These are phyloP conservation scores for Podospora didyma DNA, from an alignment of 495 filamentous ascomycete species.

Conservation along the genomic window DNA sequence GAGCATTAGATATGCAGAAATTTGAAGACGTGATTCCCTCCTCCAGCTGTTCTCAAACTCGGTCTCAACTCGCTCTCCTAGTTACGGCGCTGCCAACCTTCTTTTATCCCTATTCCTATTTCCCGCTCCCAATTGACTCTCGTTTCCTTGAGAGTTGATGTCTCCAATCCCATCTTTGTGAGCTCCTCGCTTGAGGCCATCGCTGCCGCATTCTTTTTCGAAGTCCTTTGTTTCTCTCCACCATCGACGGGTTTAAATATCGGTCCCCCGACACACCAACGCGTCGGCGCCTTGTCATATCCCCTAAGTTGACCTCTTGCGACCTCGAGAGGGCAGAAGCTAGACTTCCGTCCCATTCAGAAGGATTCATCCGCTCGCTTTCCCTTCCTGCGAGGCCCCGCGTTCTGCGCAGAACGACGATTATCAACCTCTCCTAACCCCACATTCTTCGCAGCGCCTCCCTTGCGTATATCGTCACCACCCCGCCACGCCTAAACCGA, in stretches of 20 bases:
- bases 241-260: not conserved
- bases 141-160: not conserved
- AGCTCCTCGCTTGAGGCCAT: not conserved
- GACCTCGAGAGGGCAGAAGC: not conserved
- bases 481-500: not conserved
- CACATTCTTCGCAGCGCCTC: not conserved
- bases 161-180: not conserved
- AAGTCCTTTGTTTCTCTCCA: not conserved
- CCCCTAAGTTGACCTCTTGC: not conserved
- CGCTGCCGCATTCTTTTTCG: not conserved
- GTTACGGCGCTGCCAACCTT: not conserved
- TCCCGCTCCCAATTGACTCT: not conserved
- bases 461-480: not conserved
- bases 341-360: not conserved
- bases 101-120: not conserved
- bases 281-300: not conserved
- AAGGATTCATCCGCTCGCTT: conserved; percentile 1
- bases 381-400: not conserved
- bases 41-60: not conserved
- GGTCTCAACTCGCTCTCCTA: not conserved
- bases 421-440: not conserved
- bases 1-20: too few species aligned
- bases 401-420: not conserved
- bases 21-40: not conserved
- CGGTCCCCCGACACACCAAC: not conserved